Evolutionary conservation across 306 rosid genomes (phyloP).

Genomic region (Prunus davidiana): DNA sequence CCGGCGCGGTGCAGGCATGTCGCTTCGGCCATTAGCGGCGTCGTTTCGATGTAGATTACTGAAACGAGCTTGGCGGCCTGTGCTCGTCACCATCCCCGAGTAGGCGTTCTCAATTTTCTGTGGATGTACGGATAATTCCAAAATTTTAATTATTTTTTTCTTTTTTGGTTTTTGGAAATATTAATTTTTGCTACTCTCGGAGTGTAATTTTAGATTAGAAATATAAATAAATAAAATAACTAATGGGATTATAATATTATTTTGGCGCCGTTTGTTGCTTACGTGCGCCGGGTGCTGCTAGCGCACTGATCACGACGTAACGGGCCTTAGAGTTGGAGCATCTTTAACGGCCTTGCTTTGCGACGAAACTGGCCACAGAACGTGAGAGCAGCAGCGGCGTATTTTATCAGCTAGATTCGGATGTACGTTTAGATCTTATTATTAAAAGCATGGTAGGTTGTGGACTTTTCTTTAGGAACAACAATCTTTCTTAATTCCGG

Average conservation of each 20-base stretch:
- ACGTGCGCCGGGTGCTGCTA: conserved; percentile 22
- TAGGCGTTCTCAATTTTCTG: conserved; percentile 17
- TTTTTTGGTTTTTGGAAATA: not conserved
- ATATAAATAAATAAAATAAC: no score
- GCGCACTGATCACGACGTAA: not conserved
- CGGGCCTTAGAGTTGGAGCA: not conserved
- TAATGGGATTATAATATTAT: not conserved
- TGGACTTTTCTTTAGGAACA: not conserved
- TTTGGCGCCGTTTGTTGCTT: conserved; percentile 18
- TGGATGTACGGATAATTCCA: conserved; percentile 33
- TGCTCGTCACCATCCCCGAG: conserved; percentile 80
- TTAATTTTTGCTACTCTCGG: not conserved
- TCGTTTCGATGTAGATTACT: conserved; percentile 70
- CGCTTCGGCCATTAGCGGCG: conserved; percentile 60
- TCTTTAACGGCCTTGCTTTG: not conserved
- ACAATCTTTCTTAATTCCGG: not conserved
- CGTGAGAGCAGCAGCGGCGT: not conserved
- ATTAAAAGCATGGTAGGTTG: not conserved
- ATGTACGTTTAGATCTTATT: not conserved
- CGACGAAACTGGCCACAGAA: not conserved
- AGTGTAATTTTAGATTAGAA: not conserved
- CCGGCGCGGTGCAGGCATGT: conserved; percentile 34
- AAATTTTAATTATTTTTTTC: conserved; percentile 3
- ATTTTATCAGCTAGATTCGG: not conserved
- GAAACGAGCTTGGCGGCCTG: conserved; percentile 83